Conservation (phyloP, 176 grass and related monocot species). For the Phragmites australis region DNA sequence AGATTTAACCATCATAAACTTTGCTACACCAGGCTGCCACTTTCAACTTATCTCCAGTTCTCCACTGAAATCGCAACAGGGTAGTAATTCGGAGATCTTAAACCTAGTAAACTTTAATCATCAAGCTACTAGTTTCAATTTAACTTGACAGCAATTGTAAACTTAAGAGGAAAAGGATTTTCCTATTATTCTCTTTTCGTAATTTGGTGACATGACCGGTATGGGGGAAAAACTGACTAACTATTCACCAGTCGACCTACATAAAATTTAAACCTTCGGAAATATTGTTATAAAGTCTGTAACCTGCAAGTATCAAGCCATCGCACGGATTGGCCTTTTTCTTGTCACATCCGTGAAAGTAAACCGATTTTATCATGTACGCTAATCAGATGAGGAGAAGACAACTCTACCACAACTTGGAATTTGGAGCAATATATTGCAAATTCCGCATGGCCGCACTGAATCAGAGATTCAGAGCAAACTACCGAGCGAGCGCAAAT, state of each 20-base stretch:
- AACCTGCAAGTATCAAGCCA: neutral
- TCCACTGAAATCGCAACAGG: neutral
- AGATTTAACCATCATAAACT: neutral
- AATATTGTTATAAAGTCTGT: neutral
- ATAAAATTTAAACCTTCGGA: neutral
- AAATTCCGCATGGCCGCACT: neutral
- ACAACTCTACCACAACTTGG: neutral
- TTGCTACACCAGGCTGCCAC: neutral
- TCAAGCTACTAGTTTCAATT: neutral
- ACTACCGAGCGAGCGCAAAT: neutral
- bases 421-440: neutral
- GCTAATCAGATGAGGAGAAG: neutral
- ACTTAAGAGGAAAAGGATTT: neutral
- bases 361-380: neutral
- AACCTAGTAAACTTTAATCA: neutral
- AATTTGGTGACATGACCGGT: neutral
- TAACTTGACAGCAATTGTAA: neutral
- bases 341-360: neutral
- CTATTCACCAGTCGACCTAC: neutral
- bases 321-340: neutral
- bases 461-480: slow-evolving; percentile 2
- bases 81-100: neutral
- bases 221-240: neutral
- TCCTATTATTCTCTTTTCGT: neutral
- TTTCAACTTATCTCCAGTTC: neutral